Evolutionary conservation across 2,329 filamentous ascomycete species (phyloP), one percentile per base, ranked within the genome.

Genomic region (Paraphaeosphaeria sporulosa): DNA sequence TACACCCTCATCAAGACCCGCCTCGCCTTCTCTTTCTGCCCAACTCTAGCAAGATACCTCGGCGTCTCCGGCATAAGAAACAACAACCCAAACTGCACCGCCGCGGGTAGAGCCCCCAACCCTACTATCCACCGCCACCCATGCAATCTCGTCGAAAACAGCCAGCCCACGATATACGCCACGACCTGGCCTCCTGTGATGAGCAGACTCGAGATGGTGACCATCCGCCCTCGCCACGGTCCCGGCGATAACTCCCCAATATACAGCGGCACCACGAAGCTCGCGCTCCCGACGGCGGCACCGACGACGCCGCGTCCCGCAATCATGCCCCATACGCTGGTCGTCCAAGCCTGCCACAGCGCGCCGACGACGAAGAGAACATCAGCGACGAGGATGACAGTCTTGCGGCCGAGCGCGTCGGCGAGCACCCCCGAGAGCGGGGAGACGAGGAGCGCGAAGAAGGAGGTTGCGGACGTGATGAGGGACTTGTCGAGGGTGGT

Each of bases 51-150:
- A 23, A 97, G 83, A 90, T 92, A 97, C 25, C 94, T 85, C 36
- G 94, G 94, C 13, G 92, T 96, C 78, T 98, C 94, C 0, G 93
- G 93, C 86, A 97, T 90, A 54, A 87, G 82, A 2, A 87, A 68
- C 60, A 97, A 80, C 57, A 96, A 80, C 0, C 83, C 74, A 5
- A 87, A 85, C 75, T 97, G 94, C 3, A 93, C 57, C 0, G 86
- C 76, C 0, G 93, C 94, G 0, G 94, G 94, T 27, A 90, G 63
- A 9, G 91, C 91, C 0, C 94, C 94, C 0, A 97, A 78, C 0
- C 94, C 94, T 0, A 97, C 93, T 86, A 97, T 94, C 89, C 91
- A 96, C 52, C 93, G 84, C 94, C 94, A 98, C 1, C 90, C 92
- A 47, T 71, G 64, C 3, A 54, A 61, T 8, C 85, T 83, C 10